Conservation (phyloP, 2,329 filamentous ascomycete species). For the Botryosphaeria dothidea region DNA sequence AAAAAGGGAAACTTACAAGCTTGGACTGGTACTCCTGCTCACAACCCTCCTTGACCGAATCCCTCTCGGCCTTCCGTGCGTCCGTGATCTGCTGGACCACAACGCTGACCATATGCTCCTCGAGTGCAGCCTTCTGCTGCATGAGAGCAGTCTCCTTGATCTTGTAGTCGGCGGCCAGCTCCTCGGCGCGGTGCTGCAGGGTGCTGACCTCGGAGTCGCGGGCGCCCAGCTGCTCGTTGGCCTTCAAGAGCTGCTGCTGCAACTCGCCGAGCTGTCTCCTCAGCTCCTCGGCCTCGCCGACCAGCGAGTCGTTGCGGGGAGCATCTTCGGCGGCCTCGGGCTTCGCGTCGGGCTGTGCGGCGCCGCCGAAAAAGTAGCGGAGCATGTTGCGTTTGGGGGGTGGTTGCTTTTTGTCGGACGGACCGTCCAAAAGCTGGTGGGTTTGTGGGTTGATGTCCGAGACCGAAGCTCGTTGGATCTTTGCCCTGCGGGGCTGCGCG, state of each 20-base stretch:
- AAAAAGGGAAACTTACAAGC: conserved; percentile 24
- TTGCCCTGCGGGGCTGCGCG: not conserved
- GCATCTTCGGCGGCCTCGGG: conserved; percentile 20
- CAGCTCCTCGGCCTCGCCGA: conserved; percentile 14
- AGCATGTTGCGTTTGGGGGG: conserved; percentile 35
- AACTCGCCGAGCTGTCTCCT: conserved; percentile 16
- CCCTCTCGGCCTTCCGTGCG: conserved; percentile 39
- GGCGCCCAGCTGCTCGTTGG: conserved; percentile 30
- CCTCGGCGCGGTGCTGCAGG: conserved; percentile 29
- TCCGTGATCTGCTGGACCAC: conserved; percentile 44
- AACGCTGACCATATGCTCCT: conserved; percentile 44
- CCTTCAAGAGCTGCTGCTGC: conserved; percentile 34
- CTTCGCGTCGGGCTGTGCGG: conserved; percentile 2
- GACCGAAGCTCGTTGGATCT: not conserved
- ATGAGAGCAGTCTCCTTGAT: conserved; percentile 24
- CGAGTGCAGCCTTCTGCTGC: conserved; percentile 39
- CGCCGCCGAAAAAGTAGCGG: conserved; percentile 40
- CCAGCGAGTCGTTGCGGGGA: conserved; percentile 9
- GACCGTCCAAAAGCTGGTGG: conserved; percentile 28
- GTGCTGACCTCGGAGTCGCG: conserved; percentile 32
- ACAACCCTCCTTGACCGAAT: conserved; percentile 36
- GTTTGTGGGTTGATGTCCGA: conserved; percentile 28
- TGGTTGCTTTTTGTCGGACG: conserved; percentile 22
- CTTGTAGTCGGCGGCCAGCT: conserved; percentile 21
- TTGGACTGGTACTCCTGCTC: conserved; percentile 35